Conservation (phyloP, 805 yeast species). For the Nakazawaea anatomiae region DNA sequence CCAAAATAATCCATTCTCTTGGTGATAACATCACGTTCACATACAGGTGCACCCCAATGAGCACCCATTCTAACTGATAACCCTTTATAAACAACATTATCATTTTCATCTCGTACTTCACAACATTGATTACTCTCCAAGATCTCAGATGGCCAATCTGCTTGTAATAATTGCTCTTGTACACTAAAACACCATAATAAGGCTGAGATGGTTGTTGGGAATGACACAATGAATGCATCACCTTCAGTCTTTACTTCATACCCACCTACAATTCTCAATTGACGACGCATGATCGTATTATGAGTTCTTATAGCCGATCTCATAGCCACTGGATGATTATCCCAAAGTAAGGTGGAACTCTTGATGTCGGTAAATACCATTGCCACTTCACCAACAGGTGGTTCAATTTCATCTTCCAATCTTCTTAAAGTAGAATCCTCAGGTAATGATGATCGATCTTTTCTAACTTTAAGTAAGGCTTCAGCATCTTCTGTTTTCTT, state of each 20-base stretch:
- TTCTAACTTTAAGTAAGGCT: slow-evolving; percentile 34
- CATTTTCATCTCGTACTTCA: slow-evolving; percentile 60
- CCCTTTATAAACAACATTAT: slow-evolving; percentile 70
- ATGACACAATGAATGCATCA: slow-evolving; percentile 97
- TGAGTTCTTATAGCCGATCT: slow-evolving; percentile 94
- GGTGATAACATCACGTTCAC: slow-evolving; percentile 91
- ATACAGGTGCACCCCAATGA: slow-evolving; percentile 97
- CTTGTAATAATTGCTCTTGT: slow-evolving; percentile 71
- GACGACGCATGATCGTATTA: slow-evolving; percentile 90
- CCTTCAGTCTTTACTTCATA: slow-evolving; percentile 99
- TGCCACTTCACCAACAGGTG: slow-evolving; percentile 92
- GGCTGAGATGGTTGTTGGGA: slow-evolving; percentile 88
- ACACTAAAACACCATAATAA: slow-evolving; percentile 92
- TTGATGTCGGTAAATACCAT: slow-evolving; percentile 97
- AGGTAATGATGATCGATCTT: slow-evolving; percentile 45
- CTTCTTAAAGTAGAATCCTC: slow-evolving; percentile 79
- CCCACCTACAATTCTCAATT: slow-evolving; percentile 88
- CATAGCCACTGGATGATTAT: slow-evolving; percentile 88
- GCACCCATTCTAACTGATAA: slow-evolving; percentile 96
- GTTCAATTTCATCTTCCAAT: slow-evolving; percentile 83
- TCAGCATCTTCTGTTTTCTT: slow-evolving; percentile 24
- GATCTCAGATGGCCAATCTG: slow-evolving; percentile 96
- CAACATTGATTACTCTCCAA: slow-evolving; percentile 79
- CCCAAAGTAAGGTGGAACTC: slow-evolving; percentile 92
- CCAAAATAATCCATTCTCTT: slow-evolving; percentile 98